These are phyloP conservation scores for Backusella psychrophila DNA, from an alignment of 192 early-diverging fungal species.

Conservation along the genomic window DNA sequence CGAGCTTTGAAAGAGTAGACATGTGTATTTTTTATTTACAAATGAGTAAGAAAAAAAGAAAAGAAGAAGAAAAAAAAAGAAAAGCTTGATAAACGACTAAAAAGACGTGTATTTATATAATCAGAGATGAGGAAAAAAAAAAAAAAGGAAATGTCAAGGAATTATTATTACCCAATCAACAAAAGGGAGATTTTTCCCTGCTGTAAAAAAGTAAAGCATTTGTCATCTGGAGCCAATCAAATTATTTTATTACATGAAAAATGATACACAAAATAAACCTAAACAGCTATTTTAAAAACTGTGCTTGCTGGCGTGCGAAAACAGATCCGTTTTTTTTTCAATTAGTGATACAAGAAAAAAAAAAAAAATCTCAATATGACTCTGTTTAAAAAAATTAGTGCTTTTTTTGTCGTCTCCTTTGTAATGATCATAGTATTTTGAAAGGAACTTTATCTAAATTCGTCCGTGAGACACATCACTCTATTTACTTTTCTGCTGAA, in stretches of 20 bases:
- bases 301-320: not conserved
- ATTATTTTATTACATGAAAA: not conserved
- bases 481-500: not conserved
- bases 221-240: conserved; percentile 11
- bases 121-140: no score
- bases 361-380: not conserved
- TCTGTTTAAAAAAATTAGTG: not conserved
- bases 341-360: conserved; percentile 1
- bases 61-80: not conserved
- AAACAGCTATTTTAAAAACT: not conserved
- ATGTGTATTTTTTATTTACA: not conserved
- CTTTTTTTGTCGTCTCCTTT: not conserved
- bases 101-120: not conserved
- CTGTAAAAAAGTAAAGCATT: conserved; percentile 1
- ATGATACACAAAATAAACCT: not conserved
- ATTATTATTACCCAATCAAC: conserved; percentile 2
- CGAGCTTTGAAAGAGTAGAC: conserved; percentile 16
- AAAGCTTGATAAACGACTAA: not conserved
- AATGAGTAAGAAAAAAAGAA: not conserved
- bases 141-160: not conserved
- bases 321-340: not conserved
- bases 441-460: not conserved
- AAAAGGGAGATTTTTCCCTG: not conserved
- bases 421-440: not conserved
- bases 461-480: not conserved